These are phyloP conservation scores for Pestalotiopsis sp. DNA, from an alignment of 2,329 filamentous ascomycete genomes.

Conservation along the genomic window DNA sequence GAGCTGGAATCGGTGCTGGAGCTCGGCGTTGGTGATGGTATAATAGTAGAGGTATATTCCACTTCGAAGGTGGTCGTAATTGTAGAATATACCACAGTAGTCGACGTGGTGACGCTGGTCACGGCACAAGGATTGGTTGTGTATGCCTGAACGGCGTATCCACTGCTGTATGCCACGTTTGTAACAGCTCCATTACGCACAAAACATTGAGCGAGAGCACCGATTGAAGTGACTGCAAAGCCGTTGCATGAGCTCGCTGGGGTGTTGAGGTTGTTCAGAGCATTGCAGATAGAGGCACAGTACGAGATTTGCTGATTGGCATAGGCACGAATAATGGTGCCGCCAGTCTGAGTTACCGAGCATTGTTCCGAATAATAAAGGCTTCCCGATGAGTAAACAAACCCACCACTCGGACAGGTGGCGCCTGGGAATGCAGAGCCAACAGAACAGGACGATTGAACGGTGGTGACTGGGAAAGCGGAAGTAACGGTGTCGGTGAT, in stretches of 20 bases:
- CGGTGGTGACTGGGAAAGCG: background rate
- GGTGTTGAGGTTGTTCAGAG: background rate
- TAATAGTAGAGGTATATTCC: slow-evolving; percentile 3
- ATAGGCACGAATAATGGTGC: background rate
- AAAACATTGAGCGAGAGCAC: background rate
- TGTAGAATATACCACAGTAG: background rate
- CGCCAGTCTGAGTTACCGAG: background rate
- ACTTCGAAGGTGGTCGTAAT: background rate
- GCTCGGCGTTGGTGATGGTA: background rate
- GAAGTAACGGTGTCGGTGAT: background rate
- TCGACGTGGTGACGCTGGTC: background rate
- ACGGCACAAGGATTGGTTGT: background rate
- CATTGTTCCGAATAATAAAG: background rate
- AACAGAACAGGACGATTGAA: background rate
- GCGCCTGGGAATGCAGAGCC: background rate
- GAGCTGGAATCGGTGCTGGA: background rate
- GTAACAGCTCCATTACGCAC: background rate
- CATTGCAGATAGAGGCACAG: background rate
- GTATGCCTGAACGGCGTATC: background rate
- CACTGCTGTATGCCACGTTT: background rate
- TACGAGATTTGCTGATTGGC: background rate
- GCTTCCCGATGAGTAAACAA: background rate
- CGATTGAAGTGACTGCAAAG: background rate
- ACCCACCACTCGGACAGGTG: background rate
- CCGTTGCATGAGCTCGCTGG: background rate